Conservation (phyloP, 495 filamentous ascomycete genomes). For the Penicillium malachiteum region DNA sequence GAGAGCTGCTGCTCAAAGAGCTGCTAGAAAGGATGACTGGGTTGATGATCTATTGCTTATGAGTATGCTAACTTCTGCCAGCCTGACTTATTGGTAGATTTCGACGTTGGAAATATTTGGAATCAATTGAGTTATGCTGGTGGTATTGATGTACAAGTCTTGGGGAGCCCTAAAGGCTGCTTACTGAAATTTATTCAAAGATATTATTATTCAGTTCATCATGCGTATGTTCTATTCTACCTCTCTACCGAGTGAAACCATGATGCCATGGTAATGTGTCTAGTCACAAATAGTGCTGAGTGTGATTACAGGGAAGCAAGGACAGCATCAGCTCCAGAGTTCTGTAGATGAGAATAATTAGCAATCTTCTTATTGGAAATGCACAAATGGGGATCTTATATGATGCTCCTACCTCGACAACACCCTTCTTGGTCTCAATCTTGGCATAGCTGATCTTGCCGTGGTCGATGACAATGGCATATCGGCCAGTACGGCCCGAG, state of each 20-base stretch:
- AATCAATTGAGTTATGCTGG: too few relatives aligned
- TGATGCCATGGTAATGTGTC: constrained; percentile 1
- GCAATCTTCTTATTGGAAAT: not conserved
- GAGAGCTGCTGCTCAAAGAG: not conserved
- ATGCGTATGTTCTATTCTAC: not conserved
- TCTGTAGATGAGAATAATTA: constrained; percentile 30
- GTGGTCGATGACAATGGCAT: constrained; percentile 83
- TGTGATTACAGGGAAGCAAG: constrained; percentile 37
- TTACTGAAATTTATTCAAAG: too few relatives aligned
- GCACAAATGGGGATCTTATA: not conserved
- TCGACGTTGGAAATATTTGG: too few relatives aligned
- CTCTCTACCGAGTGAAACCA: not conserved
- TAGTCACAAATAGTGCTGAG: not conserved
- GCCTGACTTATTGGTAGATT: too few relatives aligned
- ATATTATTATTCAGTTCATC: too few relatives aligned
- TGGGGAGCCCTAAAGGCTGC: too few relatives aligned
- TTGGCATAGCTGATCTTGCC: constrained; percentile 85
- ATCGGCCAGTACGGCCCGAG: constrained; percentile 67
- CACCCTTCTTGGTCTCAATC: constrained; percentile 67
- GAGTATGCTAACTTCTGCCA: too few relatives aligned
- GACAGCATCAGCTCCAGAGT: constrained; percentile 73
- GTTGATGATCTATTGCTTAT: too few relatives aligned
- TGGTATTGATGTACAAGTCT: too few relatives aligned
- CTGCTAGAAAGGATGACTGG: too few relatives aligned
- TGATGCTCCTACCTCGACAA: constrained; percentile 31